Percentiles rank a stretch among this genome's conserved stretches.
Evolutionary conservation across 768 basidiomycete species (phyloP).

Genomic region (Trametes coccinea): DNA sequence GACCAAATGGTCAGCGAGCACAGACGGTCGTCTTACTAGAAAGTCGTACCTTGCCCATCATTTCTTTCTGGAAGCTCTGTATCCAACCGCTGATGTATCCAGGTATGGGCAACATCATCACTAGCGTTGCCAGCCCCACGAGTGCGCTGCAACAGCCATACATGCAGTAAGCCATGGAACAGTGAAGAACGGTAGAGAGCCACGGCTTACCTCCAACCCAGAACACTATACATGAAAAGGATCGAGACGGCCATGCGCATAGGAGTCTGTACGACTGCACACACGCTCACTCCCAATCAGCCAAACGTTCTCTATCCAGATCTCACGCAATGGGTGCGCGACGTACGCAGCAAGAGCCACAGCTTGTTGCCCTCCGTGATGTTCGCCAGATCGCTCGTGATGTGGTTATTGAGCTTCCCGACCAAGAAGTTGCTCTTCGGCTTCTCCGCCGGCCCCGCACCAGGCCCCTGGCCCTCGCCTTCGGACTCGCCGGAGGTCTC

Average conservation of each 20-base stretch:
- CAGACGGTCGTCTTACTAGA: not conserved
- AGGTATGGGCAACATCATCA: conserved; percentile 45
- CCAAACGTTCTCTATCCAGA: conserved; percentile 12
- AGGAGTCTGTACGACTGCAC: not conserved
- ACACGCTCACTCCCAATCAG: conserved; percentile 13
- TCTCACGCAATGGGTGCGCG: conserved; percentile 32
- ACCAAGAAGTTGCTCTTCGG: conserved; percentile 47
- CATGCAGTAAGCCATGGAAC: not conserved
- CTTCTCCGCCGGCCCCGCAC: conserved; percentile 14
- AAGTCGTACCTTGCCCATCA: conserved; percentile 41
- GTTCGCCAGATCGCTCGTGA: conserved; percentile 57
- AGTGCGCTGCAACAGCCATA: conserved; percentile 32
- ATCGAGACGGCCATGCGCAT: conserved; percentile 18
- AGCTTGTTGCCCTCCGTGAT: conserved; percentile 26
- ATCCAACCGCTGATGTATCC: conserved; percentile 40
- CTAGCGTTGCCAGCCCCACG: conserved; percentile 42
- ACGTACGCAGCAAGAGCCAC: conserved; percentile 30
- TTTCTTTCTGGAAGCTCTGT: conserved; percentile 37
- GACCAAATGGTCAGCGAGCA: not conserved
- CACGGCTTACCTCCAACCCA: conserved; percentile 47
- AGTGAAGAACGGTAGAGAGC: not conserved
- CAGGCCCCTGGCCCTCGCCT: not conserved
- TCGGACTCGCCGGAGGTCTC: not conserved
- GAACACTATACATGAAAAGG: conserved; percentile 44
- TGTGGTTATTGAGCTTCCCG: conserved; percentile 77